A percentile compares a stretch with the other conserved stretches of the same genome.
Conservation (phyloP, 192 early-diverging fungal genomes). For the Podila verticillata region DNA sequence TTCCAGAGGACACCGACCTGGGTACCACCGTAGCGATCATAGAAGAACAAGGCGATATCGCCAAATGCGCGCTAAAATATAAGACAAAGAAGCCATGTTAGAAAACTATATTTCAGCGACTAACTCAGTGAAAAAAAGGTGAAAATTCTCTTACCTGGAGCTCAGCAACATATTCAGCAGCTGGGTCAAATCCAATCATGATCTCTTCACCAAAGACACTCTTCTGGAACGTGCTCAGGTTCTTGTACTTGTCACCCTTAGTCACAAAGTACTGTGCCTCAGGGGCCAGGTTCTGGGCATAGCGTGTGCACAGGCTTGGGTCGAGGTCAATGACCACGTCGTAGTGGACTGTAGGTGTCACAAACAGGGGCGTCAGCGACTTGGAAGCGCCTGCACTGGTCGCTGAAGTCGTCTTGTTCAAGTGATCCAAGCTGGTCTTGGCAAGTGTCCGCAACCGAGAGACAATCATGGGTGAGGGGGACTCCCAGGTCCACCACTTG, state of each 20-base stretch:
- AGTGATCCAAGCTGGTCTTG: slow-evolving; percentile 60
- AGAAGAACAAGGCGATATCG: slow-evolving; percentile 74
- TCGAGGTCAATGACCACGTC: slow-evolving; percentile 78
- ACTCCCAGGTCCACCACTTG: slow-evolving; percentile 64
- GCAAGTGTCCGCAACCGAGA: slow-evolving; percentile 74
- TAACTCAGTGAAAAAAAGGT: not conserved
- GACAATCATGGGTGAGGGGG: slow-evolving; percentile 66
- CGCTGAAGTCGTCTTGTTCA: slow-evolving; percentile 27
- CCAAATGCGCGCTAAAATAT: slow-evolving; percentile 67
- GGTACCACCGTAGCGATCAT: slow-evolving; percentile 79
- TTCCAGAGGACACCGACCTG: slow-evolving; percentile 78
- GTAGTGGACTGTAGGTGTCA: slow-evolving; percentile 83
- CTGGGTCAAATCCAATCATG: slow-evolving; percentile 82
- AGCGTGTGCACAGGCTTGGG: slow-evolving; percentile 64
- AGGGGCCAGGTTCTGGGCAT: slow-evolving; percentile 68
- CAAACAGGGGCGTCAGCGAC: slow-evolving; percentile 73
- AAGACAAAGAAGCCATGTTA: no score
- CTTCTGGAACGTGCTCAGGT: slow-evolving; percentile 63
- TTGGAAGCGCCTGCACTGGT: slow-evolving; percentile 27
- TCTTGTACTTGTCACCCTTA: slow-evolving; percentile 75
- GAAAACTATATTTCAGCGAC: no score
- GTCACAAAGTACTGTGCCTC: slow-evolving; percentile 57
- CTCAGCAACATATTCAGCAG: slow-evolving; percentile 72
- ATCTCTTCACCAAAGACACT: slow-evolving; percentile 66
- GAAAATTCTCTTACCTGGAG: slow-evolving; percentile 58